Percentiles rank a stretch among this genome's conserved stretches.
Evolutionary conservation across 768 basidiomycete genomes (phyloP).

Genomic region (Podaxis mareebaensis): DNA sequence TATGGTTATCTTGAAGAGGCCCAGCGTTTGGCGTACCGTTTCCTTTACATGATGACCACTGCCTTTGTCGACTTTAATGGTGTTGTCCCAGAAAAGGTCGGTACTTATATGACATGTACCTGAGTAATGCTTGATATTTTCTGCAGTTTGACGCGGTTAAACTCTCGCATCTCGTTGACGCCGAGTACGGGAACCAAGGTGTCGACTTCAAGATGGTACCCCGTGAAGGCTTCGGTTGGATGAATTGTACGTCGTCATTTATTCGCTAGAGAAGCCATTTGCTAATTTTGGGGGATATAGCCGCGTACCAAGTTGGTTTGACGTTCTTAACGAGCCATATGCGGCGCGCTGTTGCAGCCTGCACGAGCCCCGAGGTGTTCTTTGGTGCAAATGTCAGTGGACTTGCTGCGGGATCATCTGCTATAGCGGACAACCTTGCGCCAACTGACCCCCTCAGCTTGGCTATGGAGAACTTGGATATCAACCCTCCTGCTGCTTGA

Average conservation of each 20-base stretch:
- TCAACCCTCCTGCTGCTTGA: slow-evolving; percentile 22
- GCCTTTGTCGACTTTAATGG: slow-evolving; percentile 97
- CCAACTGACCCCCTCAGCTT: slow-evolving; percentile 59
- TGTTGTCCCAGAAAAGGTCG: slow-evolving; percentile 95
- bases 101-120: slow-evolving; percentile 13
- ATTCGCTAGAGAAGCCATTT: neutral
- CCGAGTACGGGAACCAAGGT: slow-evolving; percentile 96
- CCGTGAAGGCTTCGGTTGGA: slow-evolving; percentile 98
- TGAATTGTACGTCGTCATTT: slow-evolving; percentile 68
- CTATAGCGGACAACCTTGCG: slow-evolving; percentile 37
- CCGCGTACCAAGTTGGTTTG: slow-evolving; percentile 95
- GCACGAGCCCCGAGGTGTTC: slow-evolving; percentile 91
- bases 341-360: slow-evolving; percentile 93
- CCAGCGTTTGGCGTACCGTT: slow-evolving; percentile 90
- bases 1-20: slow-evolving; percentile 96
- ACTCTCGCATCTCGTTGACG: slow-evolving; percentile 93
- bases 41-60: slow-evolving; percentile 99
- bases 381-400: slow-evolving; percentile 55
- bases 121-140: slow-evolving; percentile 14
- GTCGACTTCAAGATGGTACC: slow-evolving; percentile 98
- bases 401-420: slow-evolving; percentile 30
- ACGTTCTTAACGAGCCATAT: slow-evolving; percentile 92
- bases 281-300: slow-evolving; percentile 37
- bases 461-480: slow-evolving; percentile 59
- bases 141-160: slow-evolving; percentile 91